Percentiles rank a stretch among this genome's conserved stretches.
Evolutionary conservation across 495 filamentous ascomycete species (phyloP).

Genomic region (Thermochaetoides thermophila): DNA sequence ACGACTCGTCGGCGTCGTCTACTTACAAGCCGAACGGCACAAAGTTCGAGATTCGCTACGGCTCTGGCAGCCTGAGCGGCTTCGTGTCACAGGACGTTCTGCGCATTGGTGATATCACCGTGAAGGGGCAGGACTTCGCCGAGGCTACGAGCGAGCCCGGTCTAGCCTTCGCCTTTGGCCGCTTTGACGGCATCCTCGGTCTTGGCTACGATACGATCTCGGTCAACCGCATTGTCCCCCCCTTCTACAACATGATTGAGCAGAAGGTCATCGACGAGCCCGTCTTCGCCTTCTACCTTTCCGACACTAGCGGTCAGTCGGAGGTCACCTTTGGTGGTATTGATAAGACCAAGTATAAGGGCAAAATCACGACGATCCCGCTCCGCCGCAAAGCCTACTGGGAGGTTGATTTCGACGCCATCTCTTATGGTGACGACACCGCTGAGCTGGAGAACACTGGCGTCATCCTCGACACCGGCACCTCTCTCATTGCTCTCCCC

Average conservation of each 20-base stretch:
- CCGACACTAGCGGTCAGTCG: slow-evolving; percentile 56
- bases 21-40: slow-evolving; percentile 92
- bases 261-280: slow-evolving; percentile 81
- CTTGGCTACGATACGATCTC: slow-evolving; percentile 91
- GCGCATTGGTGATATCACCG: slow-evolving; percentile 72
- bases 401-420: slow-evolving; percentile 92
- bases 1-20: slow-evolving; percentile 78
- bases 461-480: slow-evolving; percentile 95
- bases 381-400: slow-evolving; percentile 98
- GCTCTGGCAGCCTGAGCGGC: slow-evolving; percentile 86
- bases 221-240: slow-evolving; percentile 85
- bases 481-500: slow-evolving; percentile 92
- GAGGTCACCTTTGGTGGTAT: slow-evolving; percentile 89
- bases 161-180: slow-evolving; percentile 92
- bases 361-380: slow-evolving; percentile 82
- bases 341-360: slow-evolving; percentile 71
- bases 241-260: slow-evolving; percentile 90
- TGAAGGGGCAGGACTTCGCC: slow-evolving; percentile 84
- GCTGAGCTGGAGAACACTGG: slow-evolving; percentile 88
- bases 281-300: slow-evolving; percentile 94
- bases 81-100: slow-evolving; percentile 81
- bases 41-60: slow-evolving; percentile 86
- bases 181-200: slow-evolving; percentile 95
- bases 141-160: slow-evolving; percentile 92
- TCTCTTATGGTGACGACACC: slow-evolving; percentile 67